Conservation (phyloP, 176 grass and related monocot genomes). For the Phoenix roebelenii region DNA sequence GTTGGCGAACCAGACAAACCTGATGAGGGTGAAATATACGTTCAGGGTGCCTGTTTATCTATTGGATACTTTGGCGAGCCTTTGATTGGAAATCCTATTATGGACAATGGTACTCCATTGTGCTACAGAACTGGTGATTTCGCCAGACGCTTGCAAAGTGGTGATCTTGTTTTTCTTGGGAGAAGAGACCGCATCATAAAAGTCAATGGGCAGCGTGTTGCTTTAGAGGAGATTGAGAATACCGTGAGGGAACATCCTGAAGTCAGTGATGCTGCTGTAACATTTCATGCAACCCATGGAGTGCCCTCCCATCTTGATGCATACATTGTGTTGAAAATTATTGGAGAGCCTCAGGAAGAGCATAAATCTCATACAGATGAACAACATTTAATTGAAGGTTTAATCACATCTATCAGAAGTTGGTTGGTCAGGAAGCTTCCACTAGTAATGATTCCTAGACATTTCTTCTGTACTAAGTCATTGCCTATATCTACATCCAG, state of each 20-base stretch:
- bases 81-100: conserved; percentile 8
- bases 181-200: conserved; percentile 79
- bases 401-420: conserved; percentile 46
- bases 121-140: conserved; percentile 69
- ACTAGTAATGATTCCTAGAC: conserved; percentile 58
- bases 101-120: conserved; percentile 17
- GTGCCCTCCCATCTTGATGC: conserved; percentile 41
- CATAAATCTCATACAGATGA: conserved; percentile 1
- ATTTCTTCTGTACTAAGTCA: conserved; percentile 39
- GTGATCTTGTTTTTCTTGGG: conserved; percentile 65
- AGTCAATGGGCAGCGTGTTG: conserved; percentile 67
- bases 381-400: conserved; percentile 24
- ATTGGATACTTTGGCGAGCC: conserved; percentile 42
- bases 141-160: conserved; percentile 47
- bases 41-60: conserved; percentile 77
- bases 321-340: conserved; percentile 54
- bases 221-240: conserved; percentile 76
- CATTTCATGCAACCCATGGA: conserved; percentile 26
- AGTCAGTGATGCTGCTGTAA: conserved; percentile 56
- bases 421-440: conserved; percentile 61
- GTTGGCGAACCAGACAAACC: conserved; percentile 8
- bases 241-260: conserved; percentile 62
- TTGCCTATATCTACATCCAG: conserved; percentile 63
- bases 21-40: conserved; percentile 71
- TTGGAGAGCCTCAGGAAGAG: conserved; percentile 1